Evolutionary conservation across 768 basidiomycete species (phyloP).

Genomic region (Asterophora parasitica): DNA sequence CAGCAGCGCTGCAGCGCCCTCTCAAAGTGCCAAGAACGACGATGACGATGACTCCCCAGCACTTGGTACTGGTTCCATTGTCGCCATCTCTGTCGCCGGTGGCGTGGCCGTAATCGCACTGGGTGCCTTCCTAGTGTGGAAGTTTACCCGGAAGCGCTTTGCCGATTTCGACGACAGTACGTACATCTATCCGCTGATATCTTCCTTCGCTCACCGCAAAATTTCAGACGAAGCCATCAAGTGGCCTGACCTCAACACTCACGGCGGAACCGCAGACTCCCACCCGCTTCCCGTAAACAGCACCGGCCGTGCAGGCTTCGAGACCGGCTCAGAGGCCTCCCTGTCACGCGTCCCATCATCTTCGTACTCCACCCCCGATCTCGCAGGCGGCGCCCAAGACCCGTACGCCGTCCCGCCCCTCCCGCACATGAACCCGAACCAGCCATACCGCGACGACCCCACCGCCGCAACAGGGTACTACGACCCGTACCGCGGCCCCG

Average conservation of each 20-base stretch:
- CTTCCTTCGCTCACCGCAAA: conserved; percentile 7
- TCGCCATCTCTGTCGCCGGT: conserved; percentile 78
- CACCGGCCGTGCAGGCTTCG: conserved; percentile 71
- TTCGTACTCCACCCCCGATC: conserved; percentile 42
- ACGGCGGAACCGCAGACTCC: conserved; percentile 41
- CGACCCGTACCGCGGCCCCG: conserved; percentile 79
- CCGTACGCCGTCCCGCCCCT: conserved; percentile 83
- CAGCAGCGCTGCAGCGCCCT: conserved; percentile 23
- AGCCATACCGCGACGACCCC: conserved; percentile 75
- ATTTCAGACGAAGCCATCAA: conserved; percentile 75
- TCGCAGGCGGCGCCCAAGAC: conserved; percentile 45
- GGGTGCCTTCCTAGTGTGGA: conserved; percentile 78
- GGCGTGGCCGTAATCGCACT: conserved; percentile 72
- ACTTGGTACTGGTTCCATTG: conserved; percentile 66
- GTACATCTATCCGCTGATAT: conserved; percentile 24
- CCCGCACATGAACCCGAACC: conserved; percentile 74
- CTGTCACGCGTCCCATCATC: conserved; percentile 48
- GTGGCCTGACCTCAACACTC: conserved; percentile 83
- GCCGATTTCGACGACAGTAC: conserved; percentile 74
- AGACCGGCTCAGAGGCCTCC: conserved; percentile 56
- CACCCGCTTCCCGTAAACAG: conserved; percentile 66
- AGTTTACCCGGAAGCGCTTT: conserved; percentile 77
- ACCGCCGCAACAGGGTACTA: conserved; percentile 47
- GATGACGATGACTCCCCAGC: conserved; percentile 12
- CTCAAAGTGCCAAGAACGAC: conserved; percentile 20